phyloP scores from a whole-genome alignment of 768 basidiomycete genomes.

The Mycena vitilis region DNA sequence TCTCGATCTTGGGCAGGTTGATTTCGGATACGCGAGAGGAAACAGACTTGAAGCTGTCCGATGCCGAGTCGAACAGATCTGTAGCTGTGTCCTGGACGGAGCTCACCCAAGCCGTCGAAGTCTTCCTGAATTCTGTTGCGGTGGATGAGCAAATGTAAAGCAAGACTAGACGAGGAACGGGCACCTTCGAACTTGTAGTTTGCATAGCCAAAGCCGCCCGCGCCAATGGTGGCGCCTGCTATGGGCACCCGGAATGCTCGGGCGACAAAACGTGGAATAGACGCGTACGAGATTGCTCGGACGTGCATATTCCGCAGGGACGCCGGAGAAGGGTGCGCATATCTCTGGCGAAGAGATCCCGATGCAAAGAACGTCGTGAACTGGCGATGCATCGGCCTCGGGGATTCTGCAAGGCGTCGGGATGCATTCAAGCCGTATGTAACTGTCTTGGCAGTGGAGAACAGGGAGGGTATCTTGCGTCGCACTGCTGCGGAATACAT shows the following conservation, averaged over 20 bases:
- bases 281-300: constrained; percentile 85
- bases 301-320: constrained; percentile 74
- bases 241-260: constrained; percentile 90
- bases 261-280: constrained; percentile 89
- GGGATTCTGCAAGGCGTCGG: constrained; percentile 44
- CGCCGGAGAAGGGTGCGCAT: constrained; percentile 54
- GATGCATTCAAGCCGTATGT: constrained; percentile 65
- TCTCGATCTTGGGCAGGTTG: constrained; percentile 64
- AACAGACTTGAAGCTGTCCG: constrained; percentile 72
- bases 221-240: constrained; percentile 90
- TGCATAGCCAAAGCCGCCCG: constrained; percentile 92
- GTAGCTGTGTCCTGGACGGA: constrained; percentile 76
- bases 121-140: constrained; percentile 76
- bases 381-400: constrained; percentile 66
- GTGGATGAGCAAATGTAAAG: constrained; percentile 12
- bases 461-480: constrained; percentile 48
- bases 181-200: constrained; percentile 97
- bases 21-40: constrained; percentile 70
- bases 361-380: constrained; percentile 68
- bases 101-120: constrained; percentile 73
- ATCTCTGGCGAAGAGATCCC: constrained; percentile 63
- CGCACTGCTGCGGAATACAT: constrained; percentile 60
- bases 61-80: constrained; percentile 79
- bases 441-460: constrained; percentile 54
- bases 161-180: constrained; percentile 35